Evolutionary conservation across 345 rosid species (phyloP).

Genomic region (Eutrema yunnanense): DNA sequence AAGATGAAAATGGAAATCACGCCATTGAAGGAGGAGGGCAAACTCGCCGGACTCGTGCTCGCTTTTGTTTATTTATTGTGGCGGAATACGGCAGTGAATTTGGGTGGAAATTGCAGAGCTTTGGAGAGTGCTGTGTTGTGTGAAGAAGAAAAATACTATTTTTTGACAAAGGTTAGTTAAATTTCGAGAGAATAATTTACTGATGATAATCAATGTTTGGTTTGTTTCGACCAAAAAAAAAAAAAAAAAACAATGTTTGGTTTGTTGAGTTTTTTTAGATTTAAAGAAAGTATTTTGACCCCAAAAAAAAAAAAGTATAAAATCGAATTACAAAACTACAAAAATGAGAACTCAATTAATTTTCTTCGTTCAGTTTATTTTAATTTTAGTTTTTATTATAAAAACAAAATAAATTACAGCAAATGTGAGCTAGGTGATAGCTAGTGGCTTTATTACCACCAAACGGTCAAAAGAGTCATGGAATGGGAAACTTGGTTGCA

Average conservation of each 20-base stretch:
- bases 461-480: background rate
- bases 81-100: slow-evolving; percentile 14
- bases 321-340: too few relatives aligned
- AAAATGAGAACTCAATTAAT: too few relatives aligned
- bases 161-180: background rate
- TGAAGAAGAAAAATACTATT: background rate
- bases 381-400: too few relatives aligned
- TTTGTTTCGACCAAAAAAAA: too few relatives aligned
- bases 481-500: background rate
- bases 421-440: background rate
- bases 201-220: too few relatives aligned
- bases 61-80: background rate
- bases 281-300: too few relatives aligned
- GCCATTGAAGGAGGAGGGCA: background rate
- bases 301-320: too few relatives aligned
- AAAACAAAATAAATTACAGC: too few relatives aligned
- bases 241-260: too few relatives aligned
- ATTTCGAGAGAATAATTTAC: too few relatives aligned
- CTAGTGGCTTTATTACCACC: background rate
- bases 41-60: slow-evolving; percentile 23
- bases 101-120: slow-evolving; percentile 10
- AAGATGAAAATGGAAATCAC: slow-evolving; percentile 10
- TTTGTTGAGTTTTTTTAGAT: too few relatives aligned
- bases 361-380: too few relatives aligned
- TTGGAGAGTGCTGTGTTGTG: background rate